Evolutionary conservation across 1,139 yeast genomes (phyloP), one percentile per base, ranked within the genome.

Genomic region (Hemisphaericaspora subhashii): DNA sequence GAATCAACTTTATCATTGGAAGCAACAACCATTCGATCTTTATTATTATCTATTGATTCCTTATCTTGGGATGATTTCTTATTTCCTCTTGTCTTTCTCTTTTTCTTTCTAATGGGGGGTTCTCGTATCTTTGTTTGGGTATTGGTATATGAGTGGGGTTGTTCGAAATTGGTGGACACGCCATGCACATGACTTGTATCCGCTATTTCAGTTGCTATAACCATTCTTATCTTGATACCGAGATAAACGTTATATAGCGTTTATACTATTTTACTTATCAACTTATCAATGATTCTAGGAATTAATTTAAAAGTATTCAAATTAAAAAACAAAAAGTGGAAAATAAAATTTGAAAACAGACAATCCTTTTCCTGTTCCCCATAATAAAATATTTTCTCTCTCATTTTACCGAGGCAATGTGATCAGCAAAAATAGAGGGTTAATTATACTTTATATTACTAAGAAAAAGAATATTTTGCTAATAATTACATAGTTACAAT

Each of bases 21-120:
- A 8, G 21, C 9, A 15, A 5, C 12, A 4, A 16, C 20, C 2
- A 12, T 11, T 10, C 10, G 12, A 8, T 15, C 31, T 15, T 8
- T 15, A 5, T 15, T 16, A 9, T 12, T 29, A 18, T 11, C 20
- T 5, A 5, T 12, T 13, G 16, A 7, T 13, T 18, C 23, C 4
- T 18, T n/a, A 29, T 2, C 5, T n/a, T 17, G 23, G 2, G 15
- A n/a, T n/a, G 14, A 18, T 18, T 33, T 28, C 16, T 29, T 35
- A 12, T 35, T 35, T 5, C n/a, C 11, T 24, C 21, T 35, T 17
- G 9, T 28, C 18, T 33, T 36, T 28, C 32, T 36, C 25, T 36
- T 39, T 32, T 36, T 25, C 25, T 13, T 26, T 11, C 10, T 33
- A 11, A 4, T 11, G 6, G 12, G 24, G 1, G 22, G 17, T 23